phyloP scores from a whole-genome alignment of 2,329 filamentous ascomycete species.

The Thielaviopsis populi region DNA sequence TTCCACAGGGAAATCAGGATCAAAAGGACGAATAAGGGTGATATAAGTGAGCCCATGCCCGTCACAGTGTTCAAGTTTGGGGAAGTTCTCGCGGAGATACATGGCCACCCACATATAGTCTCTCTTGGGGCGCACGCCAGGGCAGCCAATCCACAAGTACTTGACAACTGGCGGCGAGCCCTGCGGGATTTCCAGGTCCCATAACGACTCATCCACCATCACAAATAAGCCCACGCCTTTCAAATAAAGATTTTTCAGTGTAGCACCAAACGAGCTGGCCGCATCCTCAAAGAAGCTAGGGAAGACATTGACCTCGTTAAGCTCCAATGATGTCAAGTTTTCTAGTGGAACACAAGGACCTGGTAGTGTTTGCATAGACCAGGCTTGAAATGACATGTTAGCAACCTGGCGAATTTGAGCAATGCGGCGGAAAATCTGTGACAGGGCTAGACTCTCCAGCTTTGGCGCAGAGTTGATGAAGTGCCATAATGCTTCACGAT shows the following conservation, averaged over 20 bases:
- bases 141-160: constrained; percentile 32
- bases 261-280: neutral
- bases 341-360: neutral
- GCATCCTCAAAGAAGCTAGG: constrained; percentile 24
- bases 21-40: too few relatives aligned
- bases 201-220: neutral
- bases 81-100: constrained; percentile 25
- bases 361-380: neutral
- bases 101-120: constrained; percentile 31
- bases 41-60: too few relatives aligned
- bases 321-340: constrained; percentile 29
- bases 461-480: neutral
- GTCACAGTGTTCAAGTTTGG: constrained; percentile 28
- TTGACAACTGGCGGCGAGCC: constrained; percentile 20
- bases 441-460: neutral
- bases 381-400: neutral
- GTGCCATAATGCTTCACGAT: neutral
- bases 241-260: neutral
- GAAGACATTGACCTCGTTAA: constrained; percentile 29
- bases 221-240: neutral
- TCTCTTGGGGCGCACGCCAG: constrained; percentile 27
- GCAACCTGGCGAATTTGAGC: neutral
- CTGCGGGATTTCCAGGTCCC: neutral
- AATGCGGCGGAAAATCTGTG: neutral
- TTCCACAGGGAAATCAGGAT: too few relatives aligned